Conservation (phyloP, 129 eudicot genomes). For the Lactuca saligna region DNA sequence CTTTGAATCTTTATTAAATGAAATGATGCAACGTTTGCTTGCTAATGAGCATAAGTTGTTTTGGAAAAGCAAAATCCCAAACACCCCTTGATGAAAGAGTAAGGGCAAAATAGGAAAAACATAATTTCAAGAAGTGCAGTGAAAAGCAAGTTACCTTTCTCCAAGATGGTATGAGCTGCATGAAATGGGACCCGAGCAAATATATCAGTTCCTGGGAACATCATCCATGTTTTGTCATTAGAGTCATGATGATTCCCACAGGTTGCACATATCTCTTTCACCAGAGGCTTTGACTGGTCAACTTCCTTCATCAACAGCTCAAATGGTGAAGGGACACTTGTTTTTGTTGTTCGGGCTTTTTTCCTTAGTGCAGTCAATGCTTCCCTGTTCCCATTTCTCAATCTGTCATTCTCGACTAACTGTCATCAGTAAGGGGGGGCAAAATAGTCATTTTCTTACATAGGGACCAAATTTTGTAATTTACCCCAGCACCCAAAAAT, state of each 20-base stretch:
- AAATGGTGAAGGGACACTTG: slow-evolving; percentile 79
- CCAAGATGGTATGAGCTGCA: slow-evolving; percentile 80
- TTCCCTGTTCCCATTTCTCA: slow-evolving; percentile 87
- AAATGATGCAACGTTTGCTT: too few relatives aligned
- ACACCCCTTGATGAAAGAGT: too few relatives aligned
- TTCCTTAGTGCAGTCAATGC: slow-evolving; percentile 86
- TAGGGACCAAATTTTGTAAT: background rate
- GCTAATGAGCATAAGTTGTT: too few relatives aligned
- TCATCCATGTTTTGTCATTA: slow-evolving; percentile 66
- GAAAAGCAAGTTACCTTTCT: slow-evolving; percentile 50
- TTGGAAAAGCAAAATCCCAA: too few relatives aligned
- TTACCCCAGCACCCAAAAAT: too few relatives aligned
- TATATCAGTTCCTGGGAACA: slow-evolving; percentile 76
- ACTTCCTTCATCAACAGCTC: slow-evolving; percentile 76
- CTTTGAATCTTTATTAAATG: too few relatives aligned
- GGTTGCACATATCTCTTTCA: slow-evolving; percentile 77
- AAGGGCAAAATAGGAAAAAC: background rate
- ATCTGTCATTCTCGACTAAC: slow-evolving; percentile 76
- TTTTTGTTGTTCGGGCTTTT: slow-evolving; percentile 71
- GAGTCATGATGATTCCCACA: slow-evolving; percentile 87
- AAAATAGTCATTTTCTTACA: background rate
- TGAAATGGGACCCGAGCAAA: slow-evolving; percentile 79
- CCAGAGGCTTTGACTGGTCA: slow-evolving; percentile 59
- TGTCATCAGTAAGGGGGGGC: slow-evolving; percentile 23
- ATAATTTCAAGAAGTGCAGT: background rate